Conservation (phyloP, 208 protist genomes). For the Willaertia magna region DNA sequence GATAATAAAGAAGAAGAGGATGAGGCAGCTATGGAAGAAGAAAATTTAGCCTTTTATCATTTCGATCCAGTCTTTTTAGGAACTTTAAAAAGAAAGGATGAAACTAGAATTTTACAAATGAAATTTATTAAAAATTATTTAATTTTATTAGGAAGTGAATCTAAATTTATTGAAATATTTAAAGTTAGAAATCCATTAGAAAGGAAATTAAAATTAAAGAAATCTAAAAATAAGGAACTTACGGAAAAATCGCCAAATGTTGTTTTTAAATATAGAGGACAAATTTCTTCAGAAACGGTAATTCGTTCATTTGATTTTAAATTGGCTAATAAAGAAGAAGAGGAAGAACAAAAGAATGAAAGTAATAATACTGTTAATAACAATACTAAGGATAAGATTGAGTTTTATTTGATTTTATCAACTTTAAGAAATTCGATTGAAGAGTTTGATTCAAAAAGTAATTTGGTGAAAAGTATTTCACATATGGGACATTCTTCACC, state of each 20-base stretch:
- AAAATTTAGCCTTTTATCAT: not conserved
- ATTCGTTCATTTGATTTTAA: not conserved
- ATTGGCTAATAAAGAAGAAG: no score
- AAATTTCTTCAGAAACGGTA: not conserved
- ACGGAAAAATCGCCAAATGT: not conserved
- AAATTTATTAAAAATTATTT: not conserved
- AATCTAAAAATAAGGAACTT: not conserved
- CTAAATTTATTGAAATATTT: not conserved
- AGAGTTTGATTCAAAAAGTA: no score
- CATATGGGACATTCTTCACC: conserved; percentile 1
- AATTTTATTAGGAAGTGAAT: not conserved
- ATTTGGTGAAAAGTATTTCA: no score
- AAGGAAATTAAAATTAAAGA: not conserved
- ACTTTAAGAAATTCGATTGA: not conserved
- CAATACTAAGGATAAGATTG: not conserved
- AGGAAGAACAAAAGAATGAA: no score
- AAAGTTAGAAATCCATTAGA: not conserved
- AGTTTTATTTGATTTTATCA: no score
- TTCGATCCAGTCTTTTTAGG: not conserved
- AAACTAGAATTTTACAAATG: not conserved
- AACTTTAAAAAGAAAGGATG: not conserved
- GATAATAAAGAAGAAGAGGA: no score
- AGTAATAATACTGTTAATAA: not conserved
- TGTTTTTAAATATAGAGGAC: not conserved
- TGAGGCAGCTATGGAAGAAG: no score